Evolutionary conservation across 805 yeast species (phyloP), one percentile per base, ranked within the genome.

Genomic region (Starmerella apis): DNA sequence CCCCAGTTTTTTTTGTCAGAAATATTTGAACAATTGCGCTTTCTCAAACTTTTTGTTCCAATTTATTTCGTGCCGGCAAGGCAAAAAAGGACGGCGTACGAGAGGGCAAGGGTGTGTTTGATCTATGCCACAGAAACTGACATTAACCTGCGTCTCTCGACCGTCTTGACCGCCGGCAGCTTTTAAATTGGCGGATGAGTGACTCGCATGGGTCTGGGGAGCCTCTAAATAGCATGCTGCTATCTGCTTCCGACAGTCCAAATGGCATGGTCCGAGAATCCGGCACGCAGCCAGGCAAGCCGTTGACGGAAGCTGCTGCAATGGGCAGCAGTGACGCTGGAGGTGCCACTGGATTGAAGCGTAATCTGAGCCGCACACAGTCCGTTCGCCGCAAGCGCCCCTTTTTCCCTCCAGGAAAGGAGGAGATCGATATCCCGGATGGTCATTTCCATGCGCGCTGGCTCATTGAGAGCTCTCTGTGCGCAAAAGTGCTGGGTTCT

Each of bases 401-500:
- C 13, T 30, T 23, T 14, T 22, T 35, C 13, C 49, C 37, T 13
- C 35, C 44, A 5, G 49, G 22, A 4, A 22, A 18, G 44, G 37
- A 25, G 30, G 32, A 19, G 36, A 25, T 27, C 20, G 45, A 28
- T n/a, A 22, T 39, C 10, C 22, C 23, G 4, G 42, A 30, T 8
- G 50, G 49, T 20, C 38, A 33, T 5, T 18, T 42, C 24, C 50
- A 43, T 13, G 50, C 43, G 16, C 47, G 57, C 8, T 54, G 55
- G 51, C 51, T 55, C 7, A 41, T 55, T 3, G 55, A 52, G 45
- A 47, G 52, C 45, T 13, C 22, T 6, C 25, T 28, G 27, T 55
- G 58, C 35, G 35, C 58, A 4, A 30, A 38, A 10, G 46, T 57
- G 14, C 50, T 56, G 16, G 59, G 60, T 28, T 53, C 53, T 3